Evolutionary conservation across 306 rosid species (phyloP).

Genomic region (Acacia confusa): DNA sequence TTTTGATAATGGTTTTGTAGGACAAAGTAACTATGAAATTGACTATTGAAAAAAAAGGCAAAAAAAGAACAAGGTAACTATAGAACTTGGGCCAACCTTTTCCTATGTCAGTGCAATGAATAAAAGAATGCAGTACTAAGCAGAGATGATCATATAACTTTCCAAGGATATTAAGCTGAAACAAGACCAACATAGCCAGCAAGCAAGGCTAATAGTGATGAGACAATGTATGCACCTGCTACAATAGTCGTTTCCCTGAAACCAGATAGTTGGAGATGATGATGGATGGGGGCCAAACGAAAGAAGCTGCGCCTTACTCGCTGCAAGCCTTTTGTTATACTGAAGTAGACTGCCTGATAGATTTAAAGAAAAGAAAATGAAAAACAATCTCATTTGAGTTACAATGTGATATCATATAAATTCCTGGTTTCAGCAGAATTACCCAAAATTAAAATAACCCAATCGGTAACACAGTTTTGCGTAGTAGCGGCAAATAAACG

Average conservation of each 20-base stretch:
- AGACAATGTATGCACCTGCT: conserved; percentile 70
- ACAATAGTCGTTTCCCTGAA: conserved; percentile 76
- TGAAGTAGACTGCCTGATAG: conserved; percentile 55
- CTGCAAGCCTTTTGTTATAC: conserved; percentile 46
- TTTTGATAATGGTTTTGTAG: background rate
- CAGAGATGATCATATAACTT: background rate
- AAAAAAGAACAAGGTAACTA: background rate
- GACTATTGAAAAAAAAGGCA: background rate
- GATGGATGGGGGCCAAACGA: conserved; percentile 74
- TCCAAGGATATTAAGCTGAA: conserved; percentile 54
- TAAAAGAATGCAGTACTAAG: background rate
- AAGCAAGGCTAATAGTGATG: conserved; percentile 70
- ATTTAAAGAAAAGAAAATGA: conserved; percentile 7
- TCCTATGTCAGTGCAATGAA: background rate
- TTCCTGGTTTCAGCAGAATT: conserved; percentile 6
- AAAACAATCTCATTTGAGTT: background rate
- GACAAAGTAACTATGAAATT: background rate
- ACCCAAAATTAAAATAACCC: background rate
- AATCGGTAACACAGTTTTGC: background rate
- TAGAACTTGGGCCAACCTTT: background rate
- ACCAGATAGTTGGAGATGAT: conserved; percentile 65
- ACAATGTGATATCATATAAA: background rate
- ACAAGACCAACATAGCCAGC: conserved; percentile 85
- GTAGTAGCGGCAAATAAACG: background rate
- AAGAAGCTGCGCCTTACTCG: conserved; percentile 55